Evolutionary conservation across 306 rosid species (phyloP), one percentile per base, ranked within the genome.

Genomic region (Begonia masoniana): DNA sequence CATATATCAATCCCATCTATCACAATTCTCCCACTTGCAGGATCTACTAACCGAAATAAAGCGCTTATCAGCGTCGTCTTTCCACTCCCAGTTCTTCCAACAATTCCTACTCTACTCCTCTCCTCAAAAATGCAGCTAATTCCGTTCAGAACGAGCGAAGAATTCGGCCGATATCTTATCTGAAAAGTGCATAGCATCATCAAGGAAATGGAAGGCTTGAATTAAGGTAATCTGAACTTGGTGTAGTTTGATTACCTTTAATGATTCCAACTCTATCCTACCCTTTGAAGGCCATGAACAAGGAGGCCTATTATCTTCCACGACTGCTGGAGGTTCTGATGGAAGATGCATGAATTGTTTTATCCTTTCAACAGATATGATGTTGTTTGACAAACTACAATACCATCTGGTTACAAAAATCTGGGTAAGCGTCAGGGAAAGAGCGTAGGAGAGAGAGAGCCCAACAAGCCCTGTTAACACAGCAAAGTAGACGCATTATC

Each of bases 51-150:
- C 55, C 77, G 87, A 66, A 83, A 81, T 76, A 87, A 62, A 63
- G 94, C 94, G 64, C 91, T 83, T 26, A 83, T 79, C 2, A 87
- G 79, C 7, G 91, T 83, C 0, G 82, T 83, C 74, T 83, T 87
- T 5, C 94, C 85, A 15, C 94, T 76, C 73, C 94, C 96, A 5
- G 96, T 87, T 52, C 91, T 81, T 72, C 91, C 96, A 39, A 83
- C 91, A 59, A 87, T 91, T 66, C 96, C 83, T 5, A 83, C 94
- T 66, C 75, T 72, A 14, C 57, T 73, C 52, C 91, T 85, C 71
- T 81, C 87, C 41, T 58, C 51, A 63, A 83, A 75, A 10, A 80
- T 77, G 69, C 96, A 87, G 26, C 78, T 74, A 45, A 87, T 78
- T 39, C 89, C 84, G 70, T 73, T 81, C 16, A 87, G 87, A 56